These are phyloP conservation scores for Insectozyma bohioensis DNA, from an alignment of 1,139 yeast genomes.

Conservation along the genomic window DNA sequence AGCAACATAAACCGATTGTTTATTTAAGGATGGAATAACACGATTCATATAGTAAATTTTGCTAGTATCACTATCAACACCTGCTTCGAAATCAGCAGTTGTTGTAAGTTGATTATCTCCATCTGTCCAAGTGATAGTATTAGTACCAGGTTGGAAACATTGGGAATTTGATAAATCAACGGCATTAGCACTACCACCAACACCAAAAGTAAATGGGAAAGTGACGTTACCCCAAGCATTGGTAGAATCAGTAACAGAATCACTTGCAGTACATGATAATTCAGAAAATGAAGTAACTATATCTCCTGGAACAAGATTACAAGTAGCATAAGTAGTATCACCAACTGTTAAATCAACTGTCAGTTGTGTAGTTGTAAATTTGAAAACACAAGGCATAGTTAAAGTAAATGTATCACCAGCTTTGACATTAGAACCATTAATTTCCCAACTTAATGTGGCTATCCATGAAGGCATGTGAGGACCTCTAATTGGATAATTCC, in stretches of 20 bases:
- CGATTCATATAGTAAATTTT: constrained; percentile 12
- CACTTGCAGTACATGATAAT: constrained; percentile 24
- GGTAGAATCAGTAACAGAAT: constrained; percentile 14
- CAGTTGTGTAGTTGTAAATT: constrained; percentile 22
- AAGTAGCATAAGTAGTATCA: constrained; percentile 24
- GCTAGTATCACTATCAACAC: constrained; percentile 5
- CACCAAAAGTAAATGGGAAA: constrained; percentile 29
- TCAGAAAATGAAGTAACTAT: constrained; percentile 22
- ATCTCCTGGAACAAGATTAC: constrained; percentile 25
- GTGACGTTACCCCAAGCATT: constrained; percentile 22
- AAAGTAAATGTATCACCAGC: constrained; percentile 36
- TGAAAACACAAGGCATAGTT: constrained; percentile 30
- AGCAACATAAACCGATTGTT: constrained; percentile 17
- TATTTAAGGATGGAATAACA: constrained; percentile 18
- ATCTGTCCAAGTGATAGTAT: constrained; percentile 28
- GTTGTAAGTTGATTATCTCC: constrained; percentile 23
- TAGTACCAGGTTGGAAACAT: constrained; percentile 22
- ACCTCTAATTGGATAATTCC: constrained; percentile 4
- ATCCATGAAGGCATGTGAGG: constrained; percentile 26
- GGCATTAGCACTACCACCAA: constrained; percentile 22
- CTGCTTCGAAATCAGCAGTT: constrained; percentile 17
- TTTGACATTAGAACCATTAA: constrained; percentile 19
- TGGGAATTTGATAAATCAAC: constrained; percentile 23
- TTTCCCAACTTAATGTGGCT: constrained; percentile 25
- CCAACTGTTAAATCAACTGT: constrained; percentile 20